Evolutionary conservation across 2,329 filamentous ascomycete species (phyloP), one percentile per base, ranked within the genome.

Genomic region (Diplodia corticola): DNA sequence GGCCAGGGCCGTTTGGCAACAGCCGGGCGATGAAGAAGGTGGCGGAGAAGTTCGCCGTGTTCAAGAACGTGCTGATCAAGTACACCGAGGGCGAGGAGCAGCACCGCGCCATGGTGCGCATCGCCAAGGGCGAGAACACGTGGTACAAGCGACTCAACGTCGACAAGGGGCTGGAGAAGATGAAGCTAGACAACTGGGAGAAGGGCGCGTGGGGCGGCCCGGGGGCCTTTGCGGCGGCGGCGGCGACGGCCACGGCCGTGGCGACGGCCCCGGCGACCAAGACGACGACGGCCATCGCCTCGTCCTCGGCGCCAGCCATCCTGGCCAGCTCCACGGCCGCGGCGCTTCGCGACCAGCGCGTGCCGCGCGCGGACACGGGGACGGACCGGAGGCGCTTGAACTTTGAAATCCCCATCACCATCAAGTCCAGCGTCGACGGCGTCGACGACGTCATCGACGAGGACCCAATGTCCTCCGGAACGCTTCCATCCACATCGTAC

Each of bases 131-230:
- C 49, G 80, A 84, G 69, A 75, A 83, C 66, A 79, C 79, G 1
- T 84, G 81, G 81, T 83, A 83, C 70, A 83, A 84, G 70, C 76
- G 82, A 1, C 69, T 84, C 4, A 83, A 83, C 64, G 81, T 83
- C 28, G 75, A 78, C 24, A 72, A 76, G 30, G 81, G 82, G 0
- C 73, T 84, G 30, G 75, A 83, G 67, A 75, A 77, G 44, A 78
- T 83, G 73, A 73, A 77, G 4, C 72, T 84, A 26, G 82, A 84
- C 67, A 78, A 80, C 46, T 83, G 81, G 82, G 74, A 77, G 26
- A 77, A 74, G 33, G 81, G 81, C 0, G 33, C 68, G 1, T 83
- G 78, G 78, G 73, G 70, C 3, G 76, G 79, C 24, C 73, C 74
- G 0, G 44, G 68, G 7, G 22, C 22, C 4, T 64, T 64, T 15